Base-by-base conservation (phyloP, 2,329 filamentous ascomycete species). In the Didymella arachidicola region DNA sequence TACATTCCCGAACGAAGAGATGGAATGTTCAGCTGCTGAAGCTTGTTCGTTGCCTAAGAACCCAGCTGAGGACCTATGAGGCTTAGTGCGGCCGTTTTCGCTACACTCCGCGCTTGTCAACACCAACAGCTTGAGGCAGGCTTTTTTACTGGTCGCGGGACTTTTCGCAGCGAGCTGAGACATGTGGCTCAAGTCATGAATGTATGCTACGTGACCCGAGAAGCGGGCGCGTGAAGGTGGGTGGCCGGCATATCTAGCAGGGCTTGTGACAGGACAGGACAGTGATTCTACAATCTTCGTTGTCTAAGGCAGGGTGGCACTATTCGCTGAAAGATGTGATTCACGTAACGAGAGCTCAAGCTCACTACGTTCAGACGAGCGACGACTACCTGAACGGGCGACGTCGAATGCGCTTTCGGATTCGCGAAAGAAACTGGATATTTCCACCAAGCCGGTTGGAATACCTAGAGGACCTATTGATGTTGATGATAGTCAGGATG, bases 1-100 rank as follows among this genome's bases (percentile, higher is more conserved):
- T 45, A 53, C 49, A 44, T 45, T n/a, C n/a, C n/a, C n/a, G n/a
- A 27, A 27, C 19, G 8, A 34, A 44, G 29, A 53, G 29, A 16
- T 22, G 18, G 2, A 27, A 22, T 25, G 14, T 12, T 1, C 2
- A 7, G 29, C 27, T 45, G 19, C 7, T 38, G 16, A 38, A 29
- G 7, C 11, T 29, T 26, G 22, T 19, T 45, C 3, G 8, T n/a
- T 29, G 22, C 41, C 30, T 19, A 36, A 34, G n/a, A 18, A 6
- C 12, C 38, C 49, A 53, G 49, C 49, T 53, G 49, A 44, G 29
- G 3, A 36, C 22, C 7, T 36, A 12, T 43, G 11, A 19, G 39
- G 49, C 7, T 6, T 44, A 45, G 49, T 30, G 41, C 18, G 30
- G 26, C 14, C 30, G 39, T 36, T 16, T 45, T 53, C 49, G 49